phyloP scores from a whole-genome alignment of 1,284 basidiomycete genomes.

The Cryptococcus sp. region DNA sequence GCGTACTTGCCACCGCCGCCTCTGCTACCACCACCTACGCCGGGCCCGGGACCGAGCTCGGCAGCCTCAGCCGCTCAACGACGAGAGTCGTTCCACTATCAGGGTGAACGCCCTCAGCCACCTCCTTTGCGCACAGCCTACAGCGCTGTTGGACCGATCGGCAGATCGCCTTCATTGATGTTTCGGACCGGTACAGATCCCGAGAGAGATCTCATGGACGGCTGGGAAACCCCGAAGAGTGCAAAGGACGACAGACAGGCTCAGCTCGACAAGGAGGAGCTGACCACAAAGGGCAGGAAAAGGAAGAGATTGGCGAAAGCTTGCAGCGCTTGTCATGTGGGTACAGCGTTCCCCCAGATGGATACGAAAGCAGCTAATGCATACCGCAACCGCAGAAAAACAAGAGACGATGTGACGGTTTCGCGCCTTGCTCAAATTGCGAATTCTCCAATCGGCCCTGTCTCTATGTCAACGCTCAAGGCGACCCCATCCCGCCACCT shows the following conservation, averaged over 20 bases:
- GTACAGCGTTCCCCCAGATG: constrained; percentile 11
- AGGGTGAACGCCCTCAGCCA: constrained; percentile 17
- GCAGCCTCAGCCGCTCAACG: not conserved
- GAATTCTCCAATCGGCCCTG: constrained; percentile 56
- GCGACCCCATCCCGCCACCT: constrained; percentile 52
- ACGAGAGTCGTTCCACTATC: constrained; percentile 18
- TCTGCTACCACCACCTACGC: not conserved
- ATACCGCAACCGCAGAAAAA: constrained; percentile 45
- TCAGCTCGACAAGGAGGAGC: constrained; percentile 40
- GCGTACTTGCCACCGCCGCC: not conserved
- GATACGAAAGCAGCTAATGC: constrained; percentile 2
- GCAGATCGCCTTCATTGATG: not conserved
- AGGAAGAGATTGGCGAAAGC: constrained; percentile 53
- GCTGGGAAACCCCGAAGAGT: constrained; percentile 1
- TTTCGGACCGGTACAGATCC: constrained; percentile 1
- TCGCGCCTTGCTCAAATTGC: constrained; percentile 58
- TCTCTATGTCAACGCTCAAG: constrained; percentile 53
- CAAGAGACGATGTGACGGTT: constrained; percentile 57
- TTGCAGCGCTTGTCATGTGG: constrained; percentile 53
- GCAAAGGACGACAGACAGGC: constrained; percentile 1
- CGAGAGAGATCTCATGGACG: not conserved
- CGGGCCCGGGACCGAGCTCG: constrained; percentile 1
- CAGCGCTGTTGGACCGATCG: constrained; percentile 5
- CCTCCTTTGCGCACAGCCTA: constrained; percentile 13
- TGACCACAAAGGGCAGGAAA: constrained; percentile 53